A percentile compares a stretch with the other conserved stretches of the same genome.
Evolutionary conservation across 192 early-diverging fungal genomes (phyloP).

Genomic region (Mortierella hygrophila): DNA sequence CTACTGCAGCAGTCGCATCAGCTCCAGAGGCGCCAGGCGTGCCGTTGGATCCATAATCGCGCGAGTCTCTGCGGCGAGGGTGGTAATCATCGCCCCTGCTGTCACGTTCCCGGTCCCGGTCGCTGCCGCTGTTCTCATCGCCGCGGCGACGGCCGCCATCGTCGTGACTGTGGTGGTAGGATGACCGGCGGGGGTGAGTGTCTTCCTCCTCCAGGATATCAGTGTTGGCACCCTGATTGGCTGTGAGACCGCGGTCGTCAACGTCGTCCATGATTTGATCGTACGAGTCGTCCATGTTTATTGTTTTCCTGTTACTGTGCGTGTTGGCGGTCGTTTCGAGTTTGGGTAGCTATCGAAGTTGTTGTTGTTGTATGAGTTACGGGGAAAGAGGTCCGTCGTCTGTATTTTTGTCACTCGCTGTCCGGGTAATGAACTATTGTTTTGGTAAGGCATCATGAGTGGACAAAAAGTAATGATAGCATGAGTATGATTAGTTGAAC

Average conservation of each 20-base stretch:
- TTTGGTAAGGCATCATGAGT: too few species aligned
- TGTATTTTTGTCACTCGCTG: too few species aligned
- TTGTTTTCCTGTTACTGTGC: background rate
- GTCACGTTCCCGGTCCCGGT: constrained; percentile 5
- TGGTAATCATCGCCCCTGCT: background rate
- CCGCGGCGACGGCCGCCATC: background rate
- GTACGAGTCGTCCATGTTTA: constrained; percentile 4
- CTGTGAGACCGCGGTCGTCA: background rate
- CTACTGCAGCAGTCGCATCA: constrained; percentile 1
- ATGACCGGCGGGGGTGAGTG: constrained; percentile 36
- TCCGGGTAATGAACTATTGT: too few species aligned
- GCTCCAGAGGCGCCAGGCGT: background rate
- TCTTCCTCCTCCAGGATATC: constrained; percentile 20
- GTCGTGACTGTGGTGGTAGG: background rate
- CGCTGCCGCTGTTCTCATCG: background rate
- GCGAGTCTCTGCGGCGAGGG: constrained; percentile 21
- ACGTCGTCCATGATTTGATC: background rate
- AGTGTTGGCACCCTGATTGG: background rate
- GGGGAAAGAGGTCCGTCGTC: background rate
- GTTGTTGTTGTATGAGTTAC: background rate
- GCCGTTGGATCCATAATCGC: constrained; percentile 6
- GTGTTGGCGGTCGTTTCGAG: background rate
- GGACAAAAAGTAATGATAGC: too few species aligned
- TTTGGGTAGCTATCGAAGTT: background rate
- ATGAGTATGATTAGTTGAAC: too few species aligned